Conservation (phyloP, 1,139 yeast genomes). For the Yamadazyma siamensis region DNA sequence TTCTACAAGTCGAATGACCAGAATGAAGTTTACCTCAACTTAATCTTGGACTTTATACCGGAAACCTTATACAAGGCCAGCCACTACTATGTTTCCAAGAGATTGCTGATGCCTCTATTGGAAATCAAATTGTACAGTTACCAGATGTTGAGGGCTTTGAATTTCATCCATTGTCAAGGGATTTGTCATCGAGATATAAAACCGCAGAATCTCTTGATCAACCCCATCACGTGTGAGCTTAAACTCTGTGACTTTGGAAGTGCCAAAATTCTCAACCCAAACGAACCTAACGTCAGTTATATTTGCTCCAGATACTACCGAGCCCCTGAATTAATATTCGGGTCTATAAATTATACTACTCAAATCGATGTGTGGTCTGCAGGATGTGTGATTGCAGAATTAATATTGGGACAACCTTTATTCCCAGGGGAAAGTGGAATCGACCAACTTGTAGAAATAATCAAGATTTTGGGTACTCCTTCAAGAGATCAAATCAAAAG, state of each 20-base stretch:
- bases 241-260: constrained; percentile 83
- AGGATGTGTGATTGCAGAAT: constrained; percentile 97
- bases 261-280: constrained; percentile 71
- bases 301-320: constrained; percentile 79
- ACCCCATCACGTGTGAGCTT: constrained; percentile 60
- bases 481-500: constrained; percentile 86
- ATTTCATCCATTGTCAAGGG: constrained; percentile 85
- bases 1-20: constrained; percentile 80
- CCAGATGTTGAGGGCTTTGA: constrained; percentile 86
- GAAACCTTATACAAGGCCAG: constrained; percentile 91
- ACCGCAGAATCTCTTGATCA: constrained; percentile 74
- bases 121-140: constrained; percentile 89
- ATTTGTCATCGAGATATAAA: constrained; percentile 93
- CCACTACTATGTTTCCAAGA: constrained; percentile 73
- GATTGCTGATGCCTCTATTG: constrained; percentile 80
- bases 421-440: constrained; percentile 98
- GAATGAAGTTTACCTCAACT: constrained; percentile 79
- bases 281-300: constrained; percentile 73
- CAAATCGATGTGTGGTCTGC: constrained; percentile 98
- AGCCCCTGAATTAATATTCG: constrained; percentile 86
- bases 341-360: constrained; percentile 91
- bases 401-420: constrained; percentile 90
- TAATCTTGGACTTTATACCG: constrained; percentile 89
- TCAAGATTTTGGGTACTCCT: constrained; percentile 94
- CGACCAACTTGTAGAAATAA: constrained; percentile 94